These are phyloP conservation scores for Tagetes patula DNA, from an alignment of 129 eudicot genomes.

Conservation along the genomic window DNA sequence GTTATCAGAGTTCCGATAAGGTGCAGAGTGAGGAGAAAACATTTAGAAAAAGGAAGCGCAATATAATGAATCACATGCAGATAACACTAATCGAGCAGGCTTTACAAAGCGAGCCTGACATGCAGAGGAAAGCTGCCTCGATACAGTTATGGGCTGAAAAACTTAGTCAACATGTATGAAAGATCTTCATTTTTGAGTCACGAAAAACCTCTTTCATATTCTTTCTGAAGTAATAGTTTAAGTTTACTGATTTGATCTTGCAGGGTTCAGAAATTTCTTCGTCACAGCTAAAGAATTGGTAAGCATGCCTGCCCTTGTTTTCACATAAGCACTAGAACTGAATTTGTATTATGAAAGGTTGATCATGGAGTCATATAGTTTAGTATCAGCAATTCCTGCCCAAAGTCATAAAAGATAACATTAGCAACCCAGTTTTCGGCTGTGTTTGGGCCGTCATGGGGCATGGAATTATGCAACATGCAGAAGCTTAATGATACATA, in stretches of 20 bases:
- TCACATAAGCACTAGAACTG: constrained; percentile 8
- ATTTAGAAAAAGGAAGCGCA: constrained; percentile 74
- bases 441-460: neutral
- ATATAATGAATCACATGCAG: constrained; percentile 83
- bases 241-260: constrained; percentile 20
- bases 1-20: constrained; percentile 33
- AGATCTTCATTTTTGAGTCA: constrained; percentile 4
- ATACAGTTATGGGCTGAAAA: constrained; percentile 67
- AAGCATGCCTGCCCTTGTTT: constrained; percentile 24
- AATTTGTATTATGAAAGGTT: neutral
- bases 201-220: neutral
- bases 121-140: constrained; percentile 69
- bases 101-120: constrained; percentile 68
- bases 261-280: constrained; percentile 96
- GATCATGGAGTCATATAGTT: neutral
- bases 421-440: neutral
- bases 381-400: neutral
- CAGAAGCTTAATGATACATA: neutral
- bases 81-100: constrained; percentile 69
- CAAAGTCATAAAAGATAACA: neutral
- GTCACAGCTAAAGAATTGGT: constrained; percentile 93
- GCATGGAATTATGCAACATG: neutral
- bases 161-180: constrained; percentile 73
- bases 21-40: constrained; percentile 67
- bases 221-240: constrained; percentile 8